phyloP scores from a whole-genome alignment of 2,329 filamentous ascomycete species.

The Chaetomiaceae sp. region DNA sequence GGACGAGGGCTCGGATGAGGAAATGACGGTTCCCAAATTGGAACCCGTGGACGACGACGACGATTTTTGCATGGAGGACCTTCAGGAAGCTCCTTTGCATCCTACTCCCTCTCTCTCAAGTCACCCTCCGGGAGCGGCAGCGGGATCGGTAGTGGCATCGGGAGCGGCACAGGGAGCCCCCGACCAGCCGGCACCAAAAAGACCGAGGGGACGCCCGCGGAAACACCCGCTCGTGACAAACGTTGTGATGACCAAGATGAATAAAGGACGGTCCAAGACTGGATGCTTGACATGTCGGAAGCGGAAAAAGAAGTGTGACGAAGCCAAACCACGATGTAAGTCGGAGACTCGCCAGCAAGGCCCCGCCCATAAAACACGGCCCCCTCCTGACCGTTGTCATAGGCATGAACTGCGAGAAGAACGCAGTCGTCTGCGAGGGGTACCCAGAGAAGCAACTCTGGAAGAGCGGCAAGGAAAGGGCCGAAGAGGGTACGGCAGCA shows the following conservation, averaged over 20 bases:
- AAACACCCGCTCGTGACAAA: slow-evolving; percentile 68
- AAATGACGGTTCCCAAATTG: slow-evolving; percentile 48
- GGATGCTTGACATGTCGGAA: slow-evolving; percentile 64
- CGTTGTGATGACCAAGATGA: slow-evolving; percentile 58
- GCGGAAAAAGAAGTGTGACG: slow-evolving; percentile 69
- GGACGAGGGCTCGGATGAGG: slow-evolving; percentile 44
- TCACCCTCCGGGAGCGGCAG: no score
- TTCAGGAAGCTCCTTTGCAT: slow-evolving; percentile 42
- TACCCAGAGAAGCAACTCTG: slow-evolving; percentile 83
- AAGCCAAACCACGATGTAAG: slow-evolving; percentile 62
- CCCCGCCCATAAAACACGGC: no score
- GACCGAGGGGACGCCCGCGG: slow-evolving; percentile 73
- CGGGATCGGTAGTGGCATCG: no score
- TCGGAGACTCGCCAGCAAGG: slow-evolving; percentile 13
- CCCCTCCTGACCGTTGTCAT: slow-evolving; percentile 13
- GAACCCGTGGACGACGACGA: slow-evolving; percentile 55
- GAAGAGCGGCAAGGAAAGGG: slow-evolving; percentile 76
- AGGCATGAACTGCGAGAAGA: slow-evolving; percentile 90
- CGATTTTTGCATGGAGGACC: slow-evolving; percentile 48
- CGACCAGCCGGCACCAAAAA: slow-evolving; percentile 46
- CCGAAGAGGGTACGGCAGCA: slow-evolving; percentile 55
- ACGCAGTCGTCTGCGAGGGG: slow-evolving; percentile 84
- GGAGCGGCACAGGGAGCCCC: slow-evolving; percentile 19
- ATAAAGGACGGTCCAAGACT: slow-evolving; percentile 70
- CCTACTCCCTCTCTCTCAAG: slow-evolving; percentile 23